Evolutionary conservation across 2,329 filamentous ascomycete genomes (phyloP), one percentile per base, ranked within the genome.

Genomic region (Ophiocordyceps camponoti-saundersi): DNA sequence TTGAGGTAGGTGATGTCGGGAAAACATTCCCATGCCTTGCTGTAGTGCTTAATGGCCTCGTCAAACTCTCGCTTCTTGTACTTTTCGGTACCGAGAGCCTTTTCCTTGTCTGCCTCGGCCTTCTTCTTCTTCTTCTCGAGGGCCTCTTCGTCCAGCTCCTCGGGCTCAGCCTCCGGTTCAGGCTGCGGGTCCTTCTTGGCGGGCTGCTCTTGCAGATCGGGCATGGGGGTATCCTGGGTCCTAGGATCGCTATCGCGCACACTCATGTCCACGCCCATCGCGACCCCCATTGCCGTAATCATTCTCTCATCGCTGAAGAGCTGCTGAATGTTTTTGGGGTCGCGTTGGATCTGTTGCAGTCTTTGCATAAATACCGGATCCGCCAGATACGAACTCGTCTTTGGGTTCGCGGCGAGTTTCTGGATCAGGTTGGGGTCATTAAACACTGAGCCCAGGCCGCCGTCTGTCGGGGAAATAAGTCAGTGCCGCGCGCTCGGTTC

Each of bases 11-110:
- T 92, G 59, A 98, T 94, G 59, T 98, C 92, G 73, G 95, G 92
- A 77, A 86, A 74, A 39, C 85, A 66, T 49, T 95, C 89, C 92
- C 92, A 98, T 0, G 92, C 92, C 64, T 94, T 93, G 62, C 65
- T 77, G 72, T 98, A 98, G 70, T 98, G 87, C 60, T 81, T 79
- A 57, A 98, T 95, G 45, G 92, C 92, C 59, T 84, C 80, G 57
- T 96, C 92, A 55, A 98, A 95, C 61, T 95, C 81, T 55, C 87
- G 82, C 77, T 96, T 96, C 81, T 98, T 98, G 75, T 98, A 98
- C 64, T 82, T 82, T 56, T 92, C 87, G 15, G 90, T 98, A 48
- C 92, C 92, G 48, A 93, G 72, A 29, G 82, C 85, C 78, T 98
- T 98, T 68, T 95, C 85, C 62, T 88, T 85, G 57, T 98, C 92